These are phyloP conservation scores for Solanum pimpinellifolium DNA, from an alignment of 257 asterid species.

Conservation along the genomic window DNA sequence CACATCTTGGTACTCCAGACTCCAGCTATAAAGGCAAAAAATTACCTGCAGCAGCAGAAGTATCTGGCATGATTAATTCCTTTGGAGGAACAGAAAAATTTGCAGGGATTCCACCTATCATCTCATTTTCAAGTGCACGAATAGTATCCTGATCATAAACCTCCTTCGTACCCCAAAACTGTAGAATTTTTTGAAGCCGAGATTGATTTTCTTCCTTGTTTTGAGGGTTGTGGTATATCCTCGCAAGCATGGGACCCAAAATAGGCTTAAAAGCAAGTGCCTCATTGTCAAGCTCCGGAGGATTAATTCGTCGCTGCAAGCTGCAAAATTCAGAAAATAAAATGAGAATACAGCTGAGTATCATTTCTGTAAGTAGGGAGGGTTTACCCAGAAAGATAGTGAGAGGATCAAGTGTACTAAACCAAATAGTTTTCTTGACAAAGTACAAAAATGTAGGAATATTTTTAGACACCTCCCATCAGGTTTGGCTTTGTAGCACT, in stretches of 20 bases:
- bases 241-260: conserved; percentile 82
- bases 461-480: not conserved
- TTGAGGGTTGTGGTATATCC: conserved; percentile 81
- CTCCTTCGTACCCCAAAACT: conserved; percentile 96
- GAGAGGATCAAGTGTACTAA: not conserved
- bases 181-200: conserved; percentile 79
- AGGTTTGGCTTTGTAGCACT: not conserved
- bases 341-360: not conserved
- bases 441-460: not conserved
- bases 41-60: conserved; percentile 43
- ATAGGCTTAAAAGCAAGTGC: conserved; percentile 92
- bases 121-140: conserved; percentile 61
- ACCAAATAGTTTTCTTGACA: not conserved
- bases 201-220: conserved; percentile 95
- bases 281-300: conserved; percentile 81
- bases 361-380: not conserved
- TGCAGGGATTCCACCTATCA: conserved; percentile 50
- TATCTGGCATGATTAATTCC: conserved; percentile 44
- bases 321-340: conserved; percentile 29
- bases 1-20: not conserved
- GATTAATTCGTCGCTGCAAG: conserved; percentile 81
- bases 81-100: conserved; percentile 36
- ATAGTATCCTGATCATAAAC: conserved; percentile 86
- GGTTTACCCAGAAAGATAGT: not conserved
- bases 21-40: not conserved